Conservation (phyloP, 495 filamentous ascomycete species). For the Pyrenula aspistea region DNA sequence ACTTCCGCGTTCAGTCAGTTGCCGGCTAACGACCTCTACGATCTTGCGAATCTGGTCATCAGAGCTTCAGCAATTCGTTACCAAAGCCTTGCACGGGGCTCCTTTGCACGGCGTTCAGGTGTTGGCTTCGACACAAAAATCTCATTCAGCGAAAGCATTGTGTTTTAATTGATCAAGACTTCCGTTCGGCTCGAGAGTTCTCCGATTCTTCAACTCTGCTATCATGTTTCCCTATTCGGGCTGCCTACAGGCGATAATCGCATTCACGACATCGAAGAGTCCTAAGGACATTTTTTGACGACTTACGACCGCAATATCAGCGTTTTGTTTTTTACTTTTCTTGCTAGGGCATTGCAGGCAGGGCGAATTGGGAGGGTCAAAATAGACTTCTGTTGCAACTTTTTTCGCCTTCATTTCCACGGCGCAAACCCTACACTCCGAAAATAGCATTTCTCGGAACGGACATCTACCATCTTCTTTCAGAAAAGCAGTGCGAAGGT, state of each 20-base stretch:
- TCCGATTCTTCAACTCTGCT: not conserved
- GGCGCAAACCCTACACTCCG: not conserved
- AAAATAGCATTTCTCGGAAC: not conserved
- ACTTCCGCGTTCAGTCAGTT: constrained; percentile 50
- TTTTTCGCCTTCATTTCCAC: not conserved
- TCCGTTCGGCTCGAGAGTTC: not conserved
- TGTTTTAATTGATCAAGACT: not conserved
- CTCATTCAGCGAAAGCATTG: not conserved
- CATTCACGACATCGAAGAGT: not conserved
- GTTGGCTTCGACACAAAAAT: not conserved
- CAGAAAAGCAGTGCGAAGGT: not conserved
- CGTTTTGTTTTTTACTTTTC: not conserved
- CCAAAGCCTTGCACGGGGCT: too few relatives aligned
- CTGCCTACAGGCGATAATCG: not conserved
- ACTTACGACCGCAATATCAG: not conserved
- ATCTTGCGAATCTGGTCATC: too few relatives aligned
- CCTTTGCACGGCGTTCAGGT: not conserved
- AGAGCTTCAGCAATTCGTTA: too few relatives aligned
- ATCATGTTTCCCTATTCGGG: not conserved
- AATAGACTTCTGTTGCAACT: not conserved
- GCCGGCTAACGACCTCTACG: constrained; percentile 46
- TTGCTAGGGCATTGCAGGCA: not conserved
- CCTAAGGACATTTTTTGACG: not conserved
- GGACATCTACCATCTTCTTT: not conserved
- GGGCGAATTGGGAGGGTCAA: not conserved